Percentiles rank a stretch among this genome's conserved stretches.
phyloP scores from a whole-genome alignment of 75 land plant species.

The Sequoiadendron giganteum region DNA sequence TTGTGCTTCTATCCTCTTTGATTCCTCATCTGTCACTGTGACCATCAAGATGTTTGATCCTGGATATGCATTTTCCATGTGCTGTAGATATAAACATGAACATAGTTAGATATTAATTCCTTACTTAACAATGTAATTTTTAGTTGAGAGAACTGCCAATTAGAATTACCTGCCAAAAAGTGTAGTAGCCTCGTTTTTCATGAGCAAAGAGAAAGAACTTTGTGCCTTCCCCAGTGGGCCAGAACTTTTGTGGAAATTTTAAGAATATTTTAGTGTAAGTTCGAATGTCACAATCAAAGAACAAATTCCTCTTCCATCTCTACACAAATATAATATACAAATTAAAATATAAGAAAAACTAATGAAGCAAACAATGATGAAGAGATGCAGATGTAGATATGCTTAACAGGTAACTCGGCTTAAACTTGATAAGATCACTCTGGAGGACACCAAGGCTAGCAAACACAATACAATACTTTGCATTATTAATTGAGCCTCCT shows the following conservation, averaged over 20 bases:
- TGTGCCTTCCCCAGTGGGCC: conserved; percentile 59
- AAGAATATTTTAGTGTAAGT: conserved; percentile 70
- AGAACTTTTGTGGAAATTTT: conserved; percentile 55
- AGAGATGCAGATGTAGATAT: not conserved
- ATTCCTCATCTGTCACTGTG: conserved; percentile 79
- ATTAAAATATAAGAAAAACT: not conserved
- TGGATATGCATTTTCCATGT: conserved; percentile 56
- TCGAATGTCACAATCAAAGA: conserved; percentile 46
- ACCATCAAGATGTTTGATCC: conserved; percentile 57
- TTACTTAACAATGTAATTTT: not conserved
- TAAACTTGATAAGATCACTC: conserved; percentile 66
- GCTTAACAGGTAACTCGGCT: conserved; percentile 69
- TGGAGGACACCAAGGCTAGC: conserved; percentile 84
- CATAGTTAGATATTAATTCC: not conserved
- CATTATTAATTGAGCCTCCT: conserved; percentile 62
- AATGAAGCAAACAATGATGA: not conserved
- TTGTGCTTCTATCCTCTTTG: conserved; percentile 65
- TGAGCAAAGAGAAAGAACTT: conserved; percentile 51
- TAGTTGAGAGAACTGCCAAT: not conserved
- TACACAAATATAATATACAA: too few relatives aligned
- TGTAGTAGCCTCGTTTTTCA: conserved; percentile 63
- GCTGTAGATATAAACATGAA: conserved; percentile 22
- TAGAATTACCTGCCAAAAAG: conserved; percentile 56
- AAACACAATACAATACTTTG: conserved; percentile 63
- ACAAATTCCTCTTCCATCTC: too few relatives aligned